Evolutionary conservation across 495 filamentous ascomycete genomes (phyloP).

Genomic region (Xylaria acuta): DNA sequence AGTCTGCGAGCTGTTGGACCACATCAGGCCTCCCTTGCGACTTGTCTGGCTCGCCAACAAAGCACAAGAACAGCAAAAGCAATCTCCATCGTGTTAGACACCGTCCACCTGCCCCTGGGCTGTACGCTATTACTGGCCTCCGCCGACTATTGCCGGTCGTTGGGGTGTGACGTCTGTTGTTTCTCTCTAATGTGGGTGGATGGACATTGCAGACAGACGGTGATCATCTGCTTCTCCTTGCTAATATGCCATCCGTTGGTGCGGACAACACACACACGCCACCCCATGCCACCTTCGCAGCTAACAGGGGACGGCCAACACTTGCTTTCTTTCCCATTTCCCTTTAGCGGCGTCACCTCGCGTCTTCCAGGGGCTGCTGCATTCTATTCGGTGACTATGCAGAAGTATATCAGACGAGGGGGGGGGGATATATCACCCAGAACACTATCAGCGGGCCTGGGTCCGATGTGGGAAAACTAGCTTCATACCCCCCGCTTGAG

Average conservation of each 20-base stretch:
- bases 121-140: background rate
- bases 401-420: background rate
- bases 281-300: constrained; percentile 3
- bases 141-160: background rate
- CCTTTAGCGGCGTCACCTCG: constrained; percentile 4
- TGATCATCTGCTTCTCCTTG: background rate
- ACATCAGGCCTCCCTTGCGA: constrained; percentile 1
- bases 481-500: constrained; percentile 3
- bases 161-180: background rate
- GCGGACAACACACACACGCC: background rate
- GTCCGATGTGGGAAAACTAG: background rate
- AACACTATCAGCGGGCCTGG: background rate
- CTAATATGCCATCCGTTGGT: background rate
- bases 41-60: background rate
- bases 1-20: constrained; percentile 4
- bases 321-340: background rate
- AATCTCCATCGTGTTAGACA: background rate
- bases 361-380: background rate
- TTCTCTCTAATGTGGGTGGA: background rate
- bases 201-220: background rate
- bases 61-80: background rate
- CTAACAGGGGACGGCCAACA: background rate
- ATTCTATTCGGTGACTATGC: background rate
- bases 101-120: background rate
- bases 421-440: background rate